Conservation (phyloP, 805 yeast species). For the Lachancea mirantina region DNA sequence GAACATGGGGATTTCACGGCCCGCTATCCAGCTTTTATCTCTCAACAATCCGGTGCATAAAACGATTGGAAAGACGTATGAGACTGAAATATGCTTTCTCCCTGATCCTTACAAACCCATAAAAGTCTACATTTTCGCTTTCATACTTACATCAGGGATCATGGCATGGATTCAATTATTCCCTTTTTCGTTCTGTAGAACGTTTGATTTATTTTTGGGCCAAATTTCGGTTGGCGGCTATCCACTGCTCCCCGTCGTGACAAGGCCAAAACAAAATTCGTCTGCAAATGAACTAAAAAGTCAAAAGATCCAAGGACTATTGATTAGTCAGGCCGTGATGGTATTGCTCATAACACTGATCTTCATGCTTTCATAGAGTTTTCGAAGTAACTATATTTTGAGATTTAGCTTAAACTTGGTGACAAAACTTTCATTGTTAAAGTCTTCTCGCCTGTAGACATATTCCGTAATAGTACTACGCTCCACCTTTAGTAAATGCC, state of each 20-base stretch:
- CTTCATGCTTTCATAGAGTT: slow-evolving; percentile 4
- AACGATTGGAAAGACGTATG: slow-evolving; percentile 19
- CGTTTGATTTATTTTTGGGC: slow-evolving; percentile 4
- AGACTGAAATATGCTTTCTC: slow-evolving; percentile 48
- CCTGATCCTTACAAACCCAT: slow-evolving; percentile 48
- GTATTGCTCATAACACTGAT: slow-evolving; percentile 3
- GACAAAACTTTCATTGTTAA: slow-evolving; percentile 37
- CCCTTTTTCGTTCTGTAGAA: slow-evolving; percentile 25
- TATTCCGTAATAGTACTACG: slow-evolving; percentile 57
- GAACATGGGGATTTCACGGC: slow-evolving; percentile 83
- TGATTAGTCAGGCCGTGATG: slow-evolving; percentile 2
- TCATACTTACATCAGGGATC: slow-evolving; percentile 15
- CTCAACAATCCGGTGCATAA: slow-evolving; percentile 41
- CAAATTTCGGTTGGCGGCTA: no score
- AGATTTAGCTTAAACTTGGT: slow-evolving; percentile 9
- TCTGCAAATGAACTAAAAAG: no score
- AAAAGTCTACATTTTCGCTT: slow-evolving; percentile 28
- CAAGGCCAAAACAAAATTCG: no score
- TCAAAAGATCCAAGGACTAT: background rate
- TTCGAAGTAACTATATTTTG: background rate
- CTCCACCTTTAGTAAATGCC: slow-evolving; percentile 62
- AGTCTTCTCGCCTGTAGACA: slow-evolving; percentile 64
- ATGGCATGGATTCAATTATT: slow-evolving; percentile 22
- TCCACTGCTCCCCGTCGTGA: no score
- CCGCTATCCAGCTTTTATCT: slow-evolving; percentile 81